Conservation (phyloP, 192 early-diverging fungal species). For the Podila epigama region DNA sequence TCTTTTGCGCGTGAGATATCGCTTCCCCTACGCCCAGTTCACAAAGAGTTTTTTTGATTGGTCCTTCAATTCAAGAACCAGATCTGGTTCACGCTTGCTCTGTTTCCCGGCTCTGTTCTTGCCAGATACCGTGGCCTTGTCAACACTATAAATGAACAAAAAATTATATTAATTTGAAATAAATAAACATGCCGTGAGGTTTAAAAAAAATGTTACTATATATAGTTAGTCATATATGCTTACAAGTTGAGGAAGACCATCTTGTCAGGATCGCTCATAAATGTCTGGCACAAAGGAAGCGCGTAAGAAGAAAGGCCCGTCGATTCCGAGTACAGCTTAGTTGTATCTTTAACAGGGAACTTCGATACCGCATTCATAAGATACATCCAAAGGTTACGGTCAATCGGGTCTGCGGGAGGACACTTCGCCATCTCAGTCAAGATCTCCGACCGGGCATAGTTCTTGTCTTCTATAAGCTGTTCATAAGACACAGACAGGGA, state of each 20-base stretch:
- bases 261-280: slow-evolving; percentile 6
- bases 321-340: slow-evolving; percentile 9
- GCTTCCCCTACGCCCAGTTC: slow-evolving; percentile 8
- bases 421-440: slow-evolving; percentile 2
- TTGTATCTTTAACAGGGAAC: slow-evolving; percentile 8
- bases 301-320: slow-evolving; percentile 6
- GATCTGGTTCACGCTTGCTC: slow-evolving; percentile 12
- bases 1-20: slow-evolving; percentile 1
- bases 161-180: background rate
- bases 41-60: slow-evolving; percentile 13
- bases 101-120: slow-evolving; percentile 2
- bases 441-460: slow-evolving; percentile 6
- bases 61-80: slow-evolving; percentile 17
- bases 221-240: background rate
- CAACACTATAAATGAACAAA: slow-evolving; percentile 12
- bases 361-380: slow-evolving; percentile 15
- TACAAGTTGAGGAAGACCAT: slow-evolving; percentile 15
- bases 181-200: background rate
- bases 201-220: background rate
- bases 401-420: slow-evolving; percentile 2
- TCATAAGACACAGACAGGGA: background rate
- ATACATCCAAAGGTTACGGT: slow-evolving; percentile 8
- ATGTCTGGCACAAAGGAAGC: slow-evolving; percentile 8
- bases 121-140: slow-evolving; percentile 9
- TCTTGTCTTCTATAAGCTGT: slow-evolving; percentile 11